Evolutionary conservation across 78 protist species (phyloP).

Genomic region (Planoprotostelium fungivorum): DNA sequence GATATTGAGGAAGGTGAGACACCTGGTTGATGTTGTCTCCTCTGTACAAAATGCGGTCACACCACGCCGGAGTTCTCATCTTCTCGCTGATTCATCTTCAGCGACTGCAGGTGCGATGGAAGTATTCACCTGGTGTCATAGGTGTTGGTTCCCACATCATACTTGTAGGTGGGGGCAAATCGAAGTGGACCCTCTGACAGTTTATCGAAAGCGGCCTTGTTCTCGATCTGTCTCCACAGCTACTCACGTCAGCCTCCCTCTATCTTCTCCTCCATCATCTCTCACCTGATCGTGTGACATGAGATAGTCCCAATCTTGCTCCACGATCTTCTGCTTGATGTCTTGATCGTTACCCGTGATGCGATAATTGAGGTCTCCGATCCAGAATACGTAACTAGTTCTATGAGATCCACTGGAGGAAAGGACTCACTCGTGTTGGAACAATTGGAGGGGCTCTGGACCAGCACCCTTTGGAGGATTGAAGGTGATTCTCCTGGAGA

Average conservation of each 20-base stretch:
- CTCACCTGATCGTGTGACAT: slow-evolving; percentile 61
- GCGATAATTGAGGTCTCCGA: slow-evolving; percentile 91
- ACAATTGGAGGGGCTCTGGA: neutral
- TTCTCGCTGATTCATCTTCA: slow-evolving; percentile 41
- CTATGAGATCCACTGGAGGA: no score
- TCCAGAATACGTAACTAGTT: slow-evolving; percentile 68
- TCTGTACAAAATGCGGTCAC: slow-evolving; percentile 46
- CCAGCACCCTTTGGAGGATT: slow-evolving; percentile 12
- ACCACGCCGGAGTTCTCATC: slow-evolving; percentile 86
- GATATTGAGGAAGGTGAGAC: no score
- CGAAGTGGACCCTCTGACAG: slow-evolving; percentile 74
- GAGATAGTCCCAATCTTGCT: slow-evolving; percentile 29
- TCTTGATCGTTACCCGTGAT: slow-evolving; percentile 59
- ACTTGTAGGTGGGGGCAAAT: slow-evolving; percentile 92
- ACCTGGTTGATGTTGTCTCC: slow-evolving; percentile 32
- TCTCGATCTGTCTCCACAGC: slow-evolving; percentile 18
- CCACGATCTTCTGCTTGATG: slow-evolving; percentile 24
- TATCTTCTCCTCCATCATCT: no score
- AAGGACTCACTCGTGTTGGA: slow-evolving; percentile 31
- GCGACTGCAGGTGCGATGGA: neutral
- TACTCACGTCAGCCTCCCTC: no score
- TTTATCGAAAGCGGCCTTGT: slow-evolving; percentile 68
- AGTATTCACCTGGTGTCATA: slow-evolving; percentile 44
- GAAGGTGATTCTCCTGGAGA: slow-evolving; percentile 26
- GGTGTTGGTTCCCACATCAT: slow-evolving; percentile 63